Conservation (phyloP, 139 green algal genomes). For the Haematococcus lacustris region DNA sequence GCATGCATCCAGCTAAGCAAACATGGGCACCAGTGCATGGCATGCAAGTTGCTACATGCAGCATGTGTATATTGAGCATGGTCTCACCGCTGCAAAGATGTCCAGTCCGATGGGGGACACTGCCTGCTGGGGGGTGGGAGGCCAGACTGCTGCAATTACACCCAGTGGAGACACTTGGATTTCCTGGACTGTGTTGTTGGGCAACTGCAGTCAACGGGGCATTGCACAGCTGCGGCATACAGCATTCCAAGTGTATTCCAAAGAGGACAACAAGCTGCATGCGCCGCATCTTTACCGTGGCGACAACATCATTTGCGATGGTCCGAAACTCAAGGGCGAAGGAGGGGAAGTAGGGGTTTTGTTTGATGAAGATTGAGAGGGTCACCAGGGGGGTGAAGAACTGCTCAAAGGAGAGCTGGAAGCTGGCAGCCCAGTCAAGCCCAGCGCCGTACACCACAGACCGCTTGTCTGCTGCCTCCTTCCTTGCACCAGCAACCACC, state of each 20-base stretch:
- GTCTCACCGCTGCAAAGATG: too few species aligned
- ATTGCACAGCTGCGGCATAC: too few species aligned
- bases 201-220: conserved; percentile 9
- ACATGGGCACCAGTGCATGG: too few species aligned
- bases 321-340: background rate
- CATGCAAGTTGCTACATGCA: too few species aligned
- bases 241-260: too few species aligned
- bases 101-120: too few species aligned
- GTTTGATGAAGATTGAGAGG: conserved; percentile 3
- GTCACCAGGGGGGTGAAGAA: background rate
- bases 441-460: background rate
- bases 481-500: background rate
- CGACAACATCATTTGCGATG: background rate
- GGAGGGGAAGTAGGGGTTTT: background rate
- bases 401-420: conserved; percentile 7
- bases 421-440: conserved; percentile 6
- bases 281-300: too few species aligned
- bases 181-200: conserved; percentile 18
- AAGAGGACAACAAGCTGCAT: too few species aligned
- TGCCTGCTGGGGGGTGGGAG: too few species aligned
- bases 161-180: conserved; percentile 23
- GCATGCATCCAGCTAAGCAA: too few species aligned
- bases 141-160: too few species aligned
- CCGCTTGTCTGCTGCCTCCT: background rate
- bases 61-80: too few species aligned